A percentile compares a stretch with the other conserved stretches of the same genome.
phyloP scores from a whole-genome alignment of 208 protist species.

The Trypanosoma caninum region DNA sequence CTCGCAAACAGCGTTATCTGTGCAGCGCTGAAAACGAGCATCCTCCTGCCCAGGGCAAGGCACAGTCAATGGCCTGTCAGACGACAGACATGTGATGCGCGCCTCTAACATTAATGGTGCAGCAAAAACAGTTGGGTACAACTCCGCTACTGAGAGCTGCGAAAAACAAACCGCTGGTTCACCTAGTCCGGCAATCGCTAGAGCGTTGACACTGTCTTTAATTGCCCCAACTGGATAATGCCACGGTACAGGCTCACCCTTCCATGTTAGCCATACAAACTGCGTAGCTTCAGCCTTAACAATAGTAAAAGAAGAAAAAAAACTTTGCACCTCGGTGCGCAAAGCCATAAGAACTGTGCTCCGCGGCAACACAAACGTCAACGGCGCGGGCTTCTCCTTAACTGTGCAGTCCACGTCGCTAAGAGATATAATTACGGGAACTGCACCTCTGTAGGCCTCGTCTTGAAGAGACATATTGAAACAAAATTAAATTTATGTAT shows the following conservation, averaged over 20 bases:
- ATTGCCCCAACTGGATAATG: conserved; percentile 61
- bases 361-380: conserved; percentile 59
- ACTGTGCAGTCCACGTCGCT: conserved; percentile 41
- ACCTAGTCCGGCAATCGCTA: not conserved
- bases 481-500: not conserved
- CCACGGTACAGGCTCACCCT: conserved; percentile 48
- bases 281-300: conserved; percentile 32
- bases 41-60: conserved; percentile 25
- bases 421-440: conserved; percentile 64
- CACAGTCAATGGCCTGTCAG: conserved; percentile 18
- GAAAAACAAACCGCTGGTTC: not conserved
- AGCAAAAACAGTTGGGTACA: conserved; percentile 20
- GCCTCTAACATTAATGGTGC: conserved; percentile 20
- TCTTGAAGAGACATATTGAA: conserved; percentile 21
- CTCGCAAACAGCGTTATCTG: conserved; percentile 17
- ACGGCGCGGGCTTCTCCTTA: conserved; percentile 34
- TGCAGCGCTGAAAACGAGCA: not conserved
- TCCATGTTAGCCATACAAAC: conserved; percentile 61
- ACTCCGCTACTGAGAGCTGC: conserved; percentile 9
- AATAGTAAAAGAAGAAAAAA: conserved; percentile 45
- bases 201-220: conserved; percentile 54
- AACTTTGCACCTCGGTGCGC: conserved; percentile 38
- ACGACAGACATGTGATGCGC: conserved; percentile 22
- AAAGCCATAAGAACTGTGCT: conserved; percentile 64
- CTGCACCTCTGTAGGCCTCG: conserved; percentile 41